Evolutionary conservation across 108 stramenopile species (phyloP).

Genomic region (Skeletonema potamos): DNA sequence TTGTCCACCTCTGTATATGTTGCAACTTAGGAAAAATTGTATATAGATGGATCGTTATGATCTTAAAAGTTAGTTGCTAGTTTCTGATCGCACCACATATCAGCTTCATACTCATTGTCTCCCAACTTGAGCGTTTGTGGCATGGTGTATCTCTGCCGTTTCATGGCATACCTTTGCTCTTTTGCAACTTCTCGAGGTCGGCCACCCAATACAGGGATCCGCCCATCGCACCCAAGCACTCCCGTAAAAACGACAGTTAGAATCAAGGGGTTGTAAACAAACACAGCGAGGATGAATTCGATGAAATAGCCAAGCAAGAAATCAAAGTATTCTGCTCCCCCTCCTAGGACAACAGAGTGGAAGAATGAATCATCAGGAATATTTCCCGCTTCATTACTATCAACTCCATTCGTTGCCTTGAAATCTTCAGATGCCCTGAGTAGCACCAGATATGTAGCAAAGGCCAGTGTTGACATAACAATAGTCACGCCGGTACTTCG

Average conservation of each 20-base stretch:
- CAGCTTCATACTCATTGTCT: conserved; percentile 36
- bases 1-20: too few species aligned
- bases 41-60: too few species aligned
- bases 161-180: conserved; percentile 42
- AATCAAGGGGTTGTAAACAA: conserved; percentile 65
- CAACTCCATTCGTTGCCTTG: neutral
- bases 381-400: neutral
- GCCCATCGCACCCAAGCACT: conserved; percentile 53
- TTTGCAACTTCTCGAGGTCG: conserved; percentile 54
- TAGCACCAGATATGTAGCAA: conserved; percentile 55
- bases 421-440: conserved; percentile 46
- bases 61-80: conserved; percentile 33
- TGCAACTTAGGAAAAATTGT: too few species aligned
- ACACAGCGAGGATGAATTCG: conserved; percentile 61
- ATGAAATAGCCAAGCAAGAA: conserved; percentile 65
- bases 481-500: conserved; percentile 43
- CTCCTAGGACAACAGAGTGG: conserved; percentile 14
- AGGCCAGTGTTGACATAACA: conserved; percentile 32
- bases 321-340: conserved; percentile 44
- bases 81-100: conserved; percentile 39
- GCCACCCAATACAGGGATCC: conserved; percentile 58
- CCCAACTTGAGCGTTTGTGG: conserved; percentile 36
- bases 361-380: conserved; percentile 33
- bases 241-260: conserved; percentile 67
- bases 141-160: conserved; percentile 34